Evolutionary conservation across 225 moss, liverwort and hornwort species (phyloP).

Genomic region (Climacium dendroides): DNA sequence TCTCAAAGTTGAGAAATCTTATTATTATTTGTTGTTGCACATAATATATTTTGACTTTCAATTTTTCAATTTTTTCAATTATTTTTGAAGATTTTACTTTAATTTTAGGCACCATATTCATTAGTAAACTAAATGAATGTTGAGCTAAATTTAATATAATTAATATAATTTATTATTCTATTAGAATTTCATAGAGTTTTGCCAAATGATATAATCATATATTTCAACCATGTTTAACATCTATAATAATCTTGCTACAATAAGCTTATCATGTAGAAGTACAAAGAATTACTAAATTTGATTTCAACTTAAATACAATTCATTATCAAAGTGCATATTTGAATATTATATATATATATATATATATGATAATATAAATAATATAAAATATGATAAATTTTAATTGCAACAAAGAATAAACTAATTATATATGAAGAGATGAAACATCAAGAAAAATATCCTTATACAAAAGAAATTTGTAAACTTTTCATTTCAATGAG

Average conservation of each 20-base stretch:
- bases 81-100: no score
- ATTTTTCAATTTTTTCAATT: background rate
- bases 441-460: background rate
- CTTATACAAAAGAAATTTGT: background rate
- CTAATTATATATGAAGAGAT: no score
- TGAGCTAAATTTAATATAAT: accelerated
- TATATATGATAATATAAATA: background rate
- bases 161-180: accelerated
- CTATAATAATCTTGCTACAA: background rate
- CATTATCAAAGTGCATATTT: background rate
- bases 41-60: no score
- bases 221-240: background rate
- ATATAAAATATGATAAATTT: background rate
- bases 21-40: background rate
- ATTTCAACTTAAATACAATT: background rate
- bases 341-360: background rate
- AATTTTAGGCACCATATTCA: background rate
- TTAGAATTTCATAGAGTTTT: background rate
- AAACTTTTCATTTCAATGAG: background rate
- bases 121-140: background rate
- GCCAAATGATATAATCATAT: background rate
- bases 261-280: background rate
- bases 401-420: background rate
- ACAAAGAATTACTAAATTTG: background rate
- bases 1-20: background rate